These are phyloP conservation scores for Paracamarosporium sp. DNA, from an alignment of 2,329 filamentous ascomycete species.

Conservation along the genomic window DNA sequence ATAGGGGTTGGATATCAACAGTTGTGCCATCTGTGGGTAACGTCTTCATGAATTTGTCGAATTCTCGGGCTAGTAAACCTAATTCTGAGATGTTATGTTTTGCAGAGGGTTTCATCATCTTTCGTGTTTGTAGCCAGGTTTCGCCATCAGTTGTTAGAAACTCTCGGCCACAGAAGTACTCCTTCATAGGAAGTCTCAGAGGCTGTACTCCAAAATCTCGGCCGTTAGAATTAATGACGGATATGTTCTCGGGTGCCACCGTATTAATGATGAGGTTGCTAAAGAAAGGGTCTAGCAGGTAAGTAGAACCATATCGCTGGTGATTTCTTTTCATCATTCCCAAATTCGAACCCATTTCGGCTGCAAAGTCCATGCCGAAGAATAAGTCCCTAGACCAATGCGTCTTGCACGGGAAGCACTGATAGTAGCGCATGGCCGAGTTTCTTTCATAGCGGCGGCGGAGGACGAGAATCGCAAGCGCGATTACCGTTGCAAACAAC, in stretches of 20 bases:
- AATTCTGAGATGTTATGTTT: slow-evolving; percentile 56
- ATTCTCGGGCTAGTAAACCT: slow-evolving; percentile 62
- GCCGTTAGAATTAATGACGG: neutral
- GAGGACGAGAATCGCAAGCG: neutral
- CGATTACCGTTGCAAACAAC: neutral
- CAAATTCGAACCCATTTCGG: neutral
- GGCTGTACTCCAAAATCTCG: slow-evolving; percentile 15
- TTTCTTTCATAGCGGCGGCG: neutral
- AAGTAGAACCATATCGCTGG: neutral
- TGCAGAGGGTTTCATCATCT: slow-evolving; percentile 56
- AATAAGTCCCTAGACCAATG: slow-evolving; percentile 4
- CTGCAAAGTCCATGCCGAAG: slow-evolving; percentile 3
- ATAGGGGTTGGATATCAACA: slow-evolving; percentile 33
- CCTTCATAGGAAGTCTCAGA: slow-evolving; percentile 36
- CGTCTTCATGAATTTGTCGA: slow-evolving; percentile 59
- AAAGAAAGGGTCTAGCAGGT: neutral
- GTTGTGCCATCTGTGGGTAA: slow-evolving; percentile 59
- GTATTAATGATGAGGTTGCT: neutral
- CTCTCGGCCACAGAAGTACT: slow-evolving; percentile 44
- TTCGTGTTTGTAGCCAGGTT: slow-evolving; percentile 30
- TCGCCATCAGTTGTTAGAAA: slow-evolving; percentile 49
- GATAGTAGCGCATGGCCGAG: neutral
- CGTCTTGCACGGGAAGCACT: neutral
- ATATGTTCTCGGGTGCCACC: slow-evolving; percentile 6
- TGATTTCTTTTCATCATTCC: slow-evolving; percentile 1